These are phyloP conservation scores for Termitomyces sp. DNA, from an alignment of 768 basidiomycete genomes.

Conservation along the genomic window DNA sequence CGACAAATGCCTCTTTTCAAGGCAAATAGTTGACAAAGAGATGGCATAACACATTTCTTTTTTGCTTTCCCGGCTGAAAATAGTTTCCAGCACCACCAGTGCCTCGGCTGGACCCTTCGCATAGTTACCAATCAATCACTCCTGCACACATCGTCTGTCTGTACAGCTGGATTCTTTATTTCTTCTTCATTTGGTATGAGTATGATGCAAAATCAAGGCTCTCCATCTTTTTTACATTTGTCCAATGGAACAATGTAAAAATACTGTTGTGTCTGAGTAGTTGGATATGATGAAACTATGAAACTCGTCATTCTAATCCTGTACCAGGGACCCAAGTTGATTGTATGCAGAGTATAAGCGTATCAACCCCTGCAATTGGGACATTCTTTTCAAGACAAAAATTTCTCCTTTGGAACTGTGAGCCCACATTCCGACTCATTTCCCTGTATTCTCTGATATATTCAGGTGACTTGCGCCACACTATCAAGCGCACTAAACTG, in stretches of 20 bases:
- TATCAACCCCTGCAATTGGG: background rate
- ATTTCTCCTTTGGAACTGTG: background rate
- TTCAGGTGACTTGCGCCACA: background rate
- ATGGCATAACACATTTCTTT: no score
- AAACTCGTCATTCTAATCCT: background rate
- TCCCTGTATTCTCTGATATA: background rate
- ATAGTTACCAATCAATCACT: background rate
- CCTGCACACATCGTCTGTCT: background rate
- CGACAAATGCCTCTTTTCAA: no score
- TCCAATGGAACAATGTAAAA: background rate
- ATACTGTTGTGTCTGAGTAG: background rate
- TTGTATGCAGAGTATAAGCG: background rate
- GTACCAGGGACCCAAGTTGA: background rate
- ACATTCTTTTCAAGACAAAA: background rate
- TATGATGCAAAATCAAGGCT: background rate
- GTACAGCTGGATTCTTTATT: background rate
- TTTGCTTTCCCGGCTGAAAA: no score
- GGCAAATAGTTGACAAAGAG: no score
- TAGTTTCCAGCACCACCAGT: no score
- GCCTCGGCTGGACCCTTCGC: background rate
- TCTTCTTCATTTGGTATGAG: background rate
- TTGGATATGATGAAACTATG: background rate
- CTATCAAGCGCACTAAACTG: background rate
- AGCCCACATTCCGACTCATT: background rate
- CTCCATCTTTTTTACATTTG: background rate